These are phyloP conservation scores for Auricularia sp. DNA, from an alignment of 768 basidiomycete genomes.

Conservation along the genomic window DNA sequence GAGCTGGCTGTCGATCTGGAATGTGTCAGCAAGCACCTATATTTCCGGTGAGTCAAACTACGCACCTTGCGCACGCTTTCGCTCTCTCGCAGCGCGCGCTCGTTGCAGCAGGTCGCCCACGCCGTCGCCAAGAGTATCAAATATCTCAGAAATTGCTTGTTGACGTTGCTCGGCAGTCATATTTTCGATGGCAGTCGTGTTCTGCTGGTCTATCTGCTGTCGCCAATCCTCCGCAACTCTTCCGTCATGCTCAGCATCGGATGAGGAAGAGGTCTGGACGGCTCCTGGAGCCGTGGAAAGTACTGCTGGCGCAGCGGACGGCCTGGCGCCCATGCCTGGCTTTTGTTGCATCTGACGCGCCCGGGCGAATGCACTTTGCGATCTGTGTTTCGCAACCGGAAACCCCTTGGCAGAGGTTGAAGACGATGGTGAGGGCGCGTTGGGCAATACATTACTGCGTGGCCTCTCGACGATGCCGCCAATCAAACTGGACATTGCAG, in stretches of 20 bases:
- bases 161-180: conserved; percentile 70
- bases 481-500: conserved; percentile 18
- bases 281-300: conserved; percentile 11
- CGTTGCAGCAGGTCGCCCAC: conserved; percentile 52
- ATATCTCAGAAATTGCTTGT: conserved; percentile 51
- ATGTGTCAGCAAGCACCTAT: too few relatives aligned
- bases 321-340: conserved; percentile 5
- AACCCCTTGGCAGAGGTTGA: conserved; percentile 38
- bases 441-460: conserved; percentile 9
- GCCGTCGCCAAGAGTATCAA: conserved; percentile 62
- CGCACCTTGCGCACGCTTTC: conserved; percentile 14
- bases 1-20: too few relatives aligned
- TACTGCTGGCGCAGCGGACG: conserved; percentile 14
- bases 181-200: conserved; percentile 36
- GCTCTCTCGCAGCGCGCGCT: conserved; percentile 40
- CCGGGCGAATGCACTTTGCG: conserved; percentile 40
- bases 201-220: conserved; percentile 54
- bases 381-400: conserved; percentile 55
- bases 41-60: not conserved
- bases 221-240: conserved; percentile 35
- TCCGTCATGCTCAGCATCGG: conserved; percentile 24
- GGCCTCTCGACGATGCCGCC: conserved; percentile 41
- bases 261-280: conserved; percentile 1
- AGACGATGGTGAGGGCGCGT: conserved; percentile 17
- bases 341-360: conserved; percentile 19